A percentile compares a stretch with the other conserved stretches of the same genome.
phyloP scores from a whole-genome alignment of 345 rosid genomes.

The Clausena lansium region DNA sequence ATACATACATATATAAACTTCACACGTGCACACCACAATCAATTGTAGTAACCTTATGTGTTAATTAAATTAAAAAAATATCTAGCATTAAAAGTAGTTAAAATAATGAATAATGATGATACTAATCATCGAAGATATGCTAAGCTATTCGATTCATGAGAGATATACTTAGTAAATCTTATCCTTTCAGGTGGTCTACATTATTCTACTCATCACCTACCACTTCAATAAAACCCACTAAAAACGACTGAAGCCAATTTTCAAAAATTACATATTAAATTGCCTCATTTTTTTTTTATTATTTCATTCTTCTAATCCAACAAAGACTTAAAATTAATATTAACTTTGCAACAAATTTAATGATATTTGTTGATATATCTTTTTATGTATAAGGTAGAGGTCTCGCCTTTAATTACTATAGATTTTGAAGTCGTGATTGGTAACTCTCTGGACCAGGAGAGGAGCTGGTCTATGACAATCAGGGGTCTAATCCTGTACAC shows the following conservation, averaged over 20 bases:
- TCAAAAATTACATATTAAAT: not conserved
- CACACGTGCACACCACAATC: not conserved
- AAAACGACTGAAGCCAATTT: not conserved
- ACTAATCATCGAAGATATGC: conserved; percentile 3
- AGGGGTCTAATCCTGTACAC: too few species aligned
- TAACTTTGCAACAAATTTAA: not conserved
- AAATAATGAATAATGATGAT: not conserved
- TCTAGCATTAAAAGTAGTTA: not conserved
- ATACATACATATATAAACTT: not conserved
- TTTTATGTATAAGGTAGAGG: too few species aligned
- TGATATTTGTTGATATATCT: too few species aligned
- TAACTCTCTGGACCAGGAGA: too few species aligned
- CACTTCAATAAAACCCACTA: not conserved
- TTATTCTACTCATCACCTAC: not conserved
- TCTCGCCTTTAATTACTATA: too few species aligned
- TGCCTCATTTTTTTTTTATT: not conserved
- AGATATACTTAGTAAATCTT: conserved; percentile 16
- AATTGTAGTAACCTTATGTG: not conserved
- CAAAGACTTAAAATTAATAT: not conserved
- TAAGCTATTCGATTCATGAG: conserved; percentile 8
- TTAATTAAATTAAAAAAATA: not conserved
- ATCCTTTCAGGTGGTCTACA: conserved; percentile 12
- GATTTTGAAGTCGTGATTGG: too few species aligned
- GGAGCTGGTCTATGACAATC: too few species aligned
- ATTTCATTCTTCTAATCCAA: not conserved